Evolutionary conservation across 2,329 filamentous ascomycete genomes (phyloP).

Genomic region (Phyllosticta citrichinensis): DNA sequence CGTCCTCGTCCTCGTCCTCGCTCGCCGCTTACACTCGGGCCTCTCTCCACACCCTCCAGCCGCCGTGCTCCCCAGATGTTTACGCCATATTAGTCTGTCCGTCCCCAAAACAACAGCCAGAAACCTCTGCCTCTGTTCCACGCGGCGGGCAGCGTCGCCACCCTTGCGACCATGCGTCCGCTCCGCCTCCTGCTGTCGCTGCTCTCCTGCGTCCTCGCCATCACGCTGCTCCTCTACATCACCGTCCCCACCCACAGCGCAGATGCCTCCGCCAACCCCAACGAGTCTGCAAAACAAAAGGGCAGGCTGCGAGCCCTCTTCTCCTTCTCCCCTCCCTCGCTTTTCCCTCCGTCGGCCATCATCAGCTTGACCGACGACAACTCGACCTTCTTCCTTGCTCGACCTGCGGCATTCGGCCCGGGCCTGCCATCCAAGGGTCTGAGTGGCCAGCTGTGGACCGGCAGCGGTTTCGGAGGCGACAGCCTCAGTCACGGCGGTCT

Average conservation of each 20-base stretch:
- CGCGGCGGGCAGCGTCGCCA: conserved; percentile 2
- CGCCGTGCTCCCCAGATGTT: conserved; percentile 6
- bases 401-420: conserved; percentile 89
- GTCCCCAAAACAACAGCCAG: not conserved
- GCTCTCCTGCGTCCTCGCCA: conserved; percentile 31
- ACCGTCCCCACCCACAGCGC: conserved; percentile 16
- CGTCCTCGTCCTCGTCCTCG: not conserved
- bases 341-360: conserved; percentile 90
- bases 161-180: conserved; percentile 23
- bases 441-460: conserved; percentile 87
- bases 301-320: conserved; percentile 33
- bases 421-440: conserved; percentile 63
- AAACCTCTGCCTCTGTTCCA: not conserved
- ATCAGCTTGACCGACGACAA: conserved; percentile 97
- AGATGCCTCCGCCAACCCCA: conserved; percentile 10
- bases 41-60: not conserved
- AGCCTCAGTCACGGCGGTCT: conserved; percentile 47
- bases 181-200: conserved; percentile 34
- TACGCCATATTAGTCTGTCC: not conserved
- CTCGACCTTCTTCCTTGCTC: conserved; percentile 88
- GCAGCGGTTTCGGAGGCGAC: conserved; percentile 82
- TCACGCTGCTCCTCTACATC: conserved; percentile 35
- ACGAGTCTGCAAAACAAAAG: conserved; percentile 18
- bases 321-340: conserved; percentile 52
- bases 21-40: not conserved